phyloP scores from a whole-genome alignment of 83 land plant species.

The Picea engelmannii region DNA sequence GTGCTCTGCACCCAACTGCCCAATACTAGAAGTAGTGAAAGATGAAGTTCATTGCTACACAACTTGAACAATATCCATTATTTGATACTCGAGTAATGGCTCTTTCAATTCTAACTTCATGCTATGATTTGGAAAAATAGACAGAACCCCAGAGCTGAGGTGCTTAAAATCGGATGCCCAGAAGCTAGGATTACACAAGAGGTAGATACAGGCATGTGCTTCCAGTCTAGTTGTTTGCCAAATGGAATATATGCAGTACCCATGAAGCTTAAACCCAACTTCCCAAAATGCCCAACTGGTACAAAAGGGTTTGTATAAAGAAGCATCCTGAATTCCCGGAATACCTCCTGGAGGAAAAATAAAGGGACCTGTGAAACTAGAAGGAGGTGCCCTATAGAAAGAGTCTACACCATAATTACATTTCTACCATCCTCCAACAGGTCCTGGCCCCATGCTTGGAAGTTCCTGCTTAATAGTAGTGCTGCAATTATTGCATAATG shows the following conservation, averaged over 20 bases:
- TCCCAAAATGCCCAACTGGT: slow-evolving; percentile 81
- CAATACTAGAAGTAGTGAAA: too few species aligned
- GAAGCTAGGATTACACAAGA: too few species aligned
- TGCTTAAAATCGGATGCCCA: too few species aligned
- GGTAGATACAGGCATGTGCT: slow-evolving; percentile 70
- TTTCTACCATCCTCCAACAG: slow-evolving; percentile 74
- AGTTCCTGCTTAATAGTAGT: slow-evolving; percentile 30
- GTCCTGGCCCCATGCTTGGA: slow-evolving; percentile 33
- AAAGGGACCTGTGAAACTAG: slow-evolving; percentile 62
- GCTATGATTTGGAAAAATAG: too few species aligned
- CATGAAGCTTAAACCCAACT: slow-evolving; percentile 58
- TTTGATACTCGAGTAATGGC: too few species aligned
- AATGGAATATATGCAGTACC: slow-evolving; percentile 67
- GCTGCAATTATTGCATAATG: too few species aligned
- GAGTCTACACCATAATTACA: slow-evolving; percentile 79
- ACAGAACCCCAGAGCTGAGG: too few species aligned
- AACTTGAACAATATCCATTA: too few species aligned
- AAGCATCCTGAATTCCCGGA: slow-evolving; percentile 73
- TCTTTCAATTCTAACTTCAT: too few species aligned
- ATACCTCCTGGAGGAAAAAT: slow-evolving; percentile 34
- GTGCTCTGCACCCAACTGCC: too few species aligned
- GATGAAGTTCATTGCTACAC: too few species aligned
- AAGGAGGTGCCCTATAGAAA: slow-evolving; percentile 77
- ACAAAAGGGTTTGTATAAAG: slow-evolving; percentile 33
- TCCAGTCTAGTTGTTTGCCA: slow-evolving; percentile 95